A percentile compares a stretch with the other conserved stretches of the same genome.
Conservation (phyloP, 1,284 basidiomycete genomes). For the Heterobasidion annosum region DNA sequence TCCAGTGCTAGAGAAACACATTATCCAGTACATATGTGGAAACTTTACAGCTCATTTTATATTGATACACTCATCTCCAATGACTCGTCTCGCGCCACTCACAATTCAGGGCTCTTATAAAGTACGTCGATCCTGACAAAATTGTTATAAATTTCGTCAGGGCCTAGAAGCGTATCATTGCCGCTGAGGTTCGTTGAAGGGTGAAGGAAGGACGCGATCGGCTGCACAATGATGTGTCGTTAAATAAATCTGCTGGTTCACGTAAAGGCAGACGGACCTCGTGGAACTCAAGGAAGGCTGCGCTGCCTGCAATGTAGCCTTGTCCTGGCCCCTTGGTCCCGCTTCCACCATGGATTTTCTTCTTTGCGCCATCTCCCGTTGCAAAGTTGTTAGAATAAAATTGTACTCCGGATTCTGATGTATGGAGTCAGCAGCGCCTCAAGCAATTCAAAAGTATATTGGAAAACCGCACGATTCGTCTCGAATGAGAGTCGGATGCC, state of each 20-base stretch:
- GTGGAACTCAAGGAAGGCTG: constrained; percentile 71
- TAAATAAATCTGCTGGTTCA: constrained; percentile 6
- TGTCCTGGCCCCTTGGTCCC: constrained; percentile 47
- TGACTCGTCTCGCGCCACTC: neutral
- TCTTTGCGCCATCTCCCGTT: constrained; percentile 41
- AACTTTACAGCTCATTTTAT: too few relatives aligned
- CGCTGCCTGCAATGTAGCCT: constrained; percentile 51
- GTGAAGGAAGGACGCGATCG: constrained; percentile 8
- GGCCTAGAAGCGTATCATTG: constrained; percentile 23
- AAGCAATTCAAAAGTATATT: neutral
- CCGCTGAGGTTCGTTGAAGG: constrained; percentile 12
- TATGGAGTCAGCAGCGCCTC: neutral
- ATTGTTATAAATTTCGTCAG: constrained; percentile 27
- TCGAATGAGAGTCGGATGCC: constrained; percentile 54
- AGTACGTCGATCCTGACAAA: constrained; percentile 23
- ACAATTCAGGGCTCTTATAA: constrained; percentile 12
- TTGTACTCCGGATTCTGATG: constrained; percentile 60
- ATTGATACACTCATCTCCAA: too few relatives aligned
- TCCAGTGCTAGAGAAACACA: too few relatives aligned
- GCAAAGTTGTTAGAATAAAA: constrained; percentile 59
- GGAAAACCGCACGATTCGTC: constrained; percentile 49
- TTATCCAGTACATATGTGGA: too few relatives aligned
- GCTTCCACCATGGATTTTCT: constrained; percentile 70
- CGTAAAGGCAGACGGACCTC: constrained; percentile 26
- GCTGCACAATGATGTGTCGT: neutral